Base-by-base conservation (phyloP, 176 grass and related monocot species). In the Rhipidocladum racemiflorum region DNA sequence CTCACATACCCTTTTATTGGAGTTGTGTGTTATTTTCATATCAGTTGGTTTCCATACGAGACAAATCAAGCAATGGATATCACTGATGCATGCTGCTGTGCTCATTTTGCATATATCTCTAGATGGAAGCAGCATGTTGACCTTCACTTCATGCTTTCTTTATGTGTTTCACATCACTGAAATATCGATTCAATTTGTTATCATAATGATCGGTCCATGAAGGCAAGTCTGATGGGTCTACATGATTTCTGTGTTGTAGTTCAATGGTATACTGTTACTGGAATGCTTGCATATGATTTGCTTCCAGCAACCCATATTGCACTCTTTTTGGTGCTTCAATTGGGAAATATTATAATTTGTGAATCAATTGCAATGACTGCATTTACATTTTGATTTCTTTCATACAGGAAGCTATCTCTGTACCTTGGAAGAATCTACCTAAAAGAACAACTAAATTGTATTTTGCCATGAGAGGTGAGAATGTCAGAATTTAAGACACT, bases 401-500 rank as follows among this genome's bases (percentile, higher is more conserved):
- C 15, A 51, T 85, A 44, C 80, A 97, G 90, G 92, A 97, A 86
- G 96, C 96, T 86, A 90, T 90, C 65, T 86, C 76, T 24, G 63
- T 91, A 65, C 76, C 87, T n/a, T 99, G 96, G 96, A 93, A 55
- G 77, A 64, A 83, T 90, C 86, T 95, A 59, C 85, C 89, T 14
- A 93, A 74, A 77, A 95, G 29, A 89, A 88, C 90, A 53, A 10
- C 82, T 80, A 99, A 95, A 84, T 73, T 95, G 66, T 93, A 86
- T 69, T 93, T 87, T 49, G 89, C 92, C 42, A 82, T 95, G 87
- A 89, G 96, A 99, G 90, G 96, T 79, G 54, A 81, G 46, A 65
- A 53, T 76, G 14, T 38, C 17, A 68, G 7, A 54, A 46, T 59
- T 11, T 64, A 76, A 59, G 10, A 68, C 7, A 53, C 3, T 24